Evolutionary conservation across 805 yeast species (phyloP), one percentile per base, ranked within the genome.

Genomic region (Zygoascus tannicola): DNA sequence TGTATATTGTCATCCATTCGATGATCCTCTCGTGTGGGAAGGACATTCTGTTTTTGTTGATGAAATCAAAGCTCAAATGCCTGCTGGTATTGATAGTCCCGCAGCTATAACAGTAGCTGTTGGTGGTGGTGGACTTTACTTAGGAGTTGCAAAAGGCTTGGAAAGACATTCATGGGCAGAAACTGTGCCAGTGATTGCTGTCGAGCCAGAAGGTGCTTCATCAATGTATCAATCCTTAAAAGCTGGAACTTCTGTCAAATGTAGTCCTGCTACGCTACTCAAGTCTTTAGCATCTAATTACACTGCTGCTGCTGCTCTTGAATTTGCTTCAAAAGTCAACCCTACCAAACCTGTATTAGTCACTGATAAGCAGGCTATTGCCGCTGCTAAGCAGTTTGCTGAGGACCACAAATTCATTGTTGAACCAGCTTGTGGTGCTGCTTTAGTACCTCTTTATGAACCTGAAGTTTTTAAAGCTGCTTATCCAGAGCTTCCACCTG

Each of bases 31-130:
- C 49, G 90, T 88, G 50, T 83, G 90, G 68, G 94, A 94, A 4
- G 97, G 97, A n/a, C 94, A 88, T 64, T 94, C 95, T 46, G 83
- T 95, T 26, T 74, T 86, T 48, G 92, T 94, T 1, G 76, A 84
- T 73, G 97, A 88, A 65, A 66, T 88, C 22, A 66, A 85, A 41
- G 75, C 85, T 60, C 96, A 87, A 66, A 71, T 85, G 32, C 47
- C 45, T 2, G 4, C 38, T 22, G 32, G 40, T 3, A 35, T 22
- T 10, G 34, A 36, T 22, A 78, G 76, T 50, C 73, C 90, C 46
- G 76, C 74, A 50, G 96, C 95, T 2, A 80, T 88, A 1, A 83
- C 86, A 53, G 76, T 86, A 46, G 88, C 96, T 4, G 86, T 85
- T 38, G 97, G 97, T 49, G 97, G 97, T 49, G 97, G 95, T 55